phyloP scores from a whole-genome alignment of 2,329 filamentous ascomycete genomes.

The Aspergillus bombycis region DNA sequence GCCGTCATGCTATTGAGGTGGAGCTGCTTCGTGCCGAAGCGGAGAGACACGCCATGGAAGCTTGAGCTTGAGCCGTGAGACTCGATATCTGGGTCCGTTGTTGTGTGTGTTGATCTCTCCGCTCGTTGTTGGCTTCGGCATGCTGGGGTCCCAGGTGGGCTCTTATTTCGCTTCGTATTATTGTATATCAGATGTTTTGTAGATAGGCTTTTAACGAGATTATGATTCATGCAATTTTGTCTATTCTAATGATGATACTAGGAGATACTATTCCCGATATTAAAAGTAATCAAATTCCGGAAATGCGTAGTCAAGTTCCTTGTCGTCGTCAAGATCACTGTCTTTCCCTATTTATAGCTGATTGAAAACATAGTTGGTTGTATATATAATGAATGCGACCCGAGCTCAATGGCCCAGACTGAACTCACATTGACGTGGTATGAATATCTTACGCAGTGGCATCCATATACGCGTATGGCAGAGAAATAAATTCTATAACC shows the following conservation, averaged over 20 bases:
- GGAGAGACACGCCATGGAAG: neutral
- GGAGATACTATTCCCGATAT: too few species aligned
- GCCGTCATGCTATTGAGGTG: slow-evolving; percentile 36
- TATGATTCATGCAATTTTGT: neutral
- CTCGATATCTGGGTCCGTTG: neutral
- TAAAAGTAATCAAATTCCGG: too few species aligned
- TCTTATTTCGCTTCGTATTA: neutral
- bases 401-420: too few species aligned
- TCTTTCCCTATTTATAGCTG: too few species aligned
- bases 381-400: too few species aligned
- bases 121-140: neutral
- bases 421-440: too few species aligned
- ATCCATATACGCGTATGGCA: too few species aligned
- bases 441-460: too few species aligned
- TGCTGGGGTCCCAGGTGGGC: neutral
- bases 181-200: neutral
- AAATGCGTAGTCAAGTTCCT: too few species aligned
- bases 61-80: neutral
- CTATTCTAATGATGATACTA: neutral
- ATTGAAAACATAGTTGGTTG: too few species aligned
- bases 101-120: neutral
- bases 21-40: slow-evolving; percentile 27
- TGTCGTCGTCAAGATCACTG: too few species aligned
- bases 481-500: too few species aligned
- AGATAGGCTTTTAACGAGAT: neutral